Evolutionary conservation across 1,284 basidiomycete species (phyloP), one percentile per base, ranked within the genome.

Genomic region (Ceratobasidium sp.): DNA sequence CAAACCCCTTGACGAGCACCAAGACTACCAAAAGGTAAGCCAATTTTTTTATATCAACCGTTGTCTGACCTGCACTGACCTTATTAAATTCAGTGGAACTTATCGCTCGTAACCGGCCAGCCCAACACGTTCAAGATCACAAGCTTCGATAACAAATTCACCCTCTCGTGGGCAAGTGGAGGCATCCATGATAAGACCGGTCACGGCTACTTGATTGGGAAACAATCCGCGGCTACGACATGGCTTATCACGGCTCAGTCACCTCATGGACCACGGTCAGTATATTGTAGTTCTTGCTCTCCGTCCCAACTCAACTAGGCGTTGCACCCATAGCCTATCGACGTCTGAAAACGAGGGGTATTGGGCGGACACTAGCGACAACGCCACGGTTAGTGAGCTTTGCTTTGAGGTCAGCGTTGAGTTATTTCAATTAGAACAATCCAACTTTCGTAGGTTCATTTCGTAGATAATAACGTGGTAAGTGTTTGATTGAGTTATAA

Each of bases 261-360:
- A 6, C 61, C 61, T 29, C 34, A 41, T 27, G 61, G 39, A 5
- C 61, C 61, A 5, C 16, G 61, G 61, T 63, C 16, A 41, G 39
- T 46, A 24, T 24, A 7, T 22, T n/a, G n/a, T n/a, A n/a, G n/a
- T n/a, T n/a, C n/a, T n/a, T n/a, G n/a, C n/a, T n/a, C n/a, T n/a
- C n/a, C n/a, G n/a, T n/a, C n/a, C n/a, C n/a, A 22, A 29, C n/a
- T 16, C 16, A 24, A 61, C 6, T 39, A 19, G 6, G 53, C 16
- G 7, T 5, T 7, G 14, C 39, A 3, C 3, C 11, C 16, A 22
- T 48, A 46, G 37, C 14, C 14, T 48, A 24, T 43, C 37, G 22
- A 63, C 61, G 14, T 16, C 24, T 43, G 61, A 63, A 24, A 63
- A 48, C 5, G 22, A 63, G 46, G n/a, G 19, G 4, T 48, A 43